These are phyloP conservation scores for Coniferiporia weirii DNA, from an alignment of 1,284 basidiomycete species.

Conservation along the genomic window DNA sequence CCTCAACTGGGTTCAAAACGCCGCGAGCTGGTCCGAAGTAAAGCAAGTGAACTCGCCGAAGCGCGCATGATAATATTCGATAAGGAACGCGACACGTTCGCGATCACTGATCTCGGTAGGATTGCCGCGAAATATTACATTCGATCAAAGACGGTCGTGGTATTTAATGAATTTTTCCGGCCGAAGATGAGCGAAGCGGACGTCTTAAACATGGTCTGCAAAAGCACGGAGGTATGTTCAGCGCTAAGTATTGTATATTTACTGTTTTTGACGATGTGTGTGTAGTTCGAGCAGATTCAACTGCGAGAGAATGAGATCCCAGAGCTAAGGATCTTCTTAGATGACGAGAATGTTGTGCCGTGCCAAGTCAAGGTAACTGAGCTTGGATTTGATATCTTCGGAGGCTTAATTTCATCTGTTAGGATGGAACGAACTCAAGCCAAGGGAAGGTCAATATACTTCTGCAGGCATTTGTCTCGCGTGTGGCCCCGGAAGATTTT, in stretches of 20 bases:
- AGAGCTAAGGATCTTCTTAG: constrained; percentile 75
- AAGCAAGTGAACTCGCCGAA: constrained; percentile 69
- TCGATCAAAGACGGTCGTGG: constrained; percentile 79
- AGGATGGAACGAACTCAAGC: constrained; percentile 76
- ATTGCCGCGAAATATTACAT: constrained; percentile 98
- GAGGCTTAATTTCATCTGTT: constrained; percentile 10
- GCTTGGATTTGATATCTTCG: not conserved
- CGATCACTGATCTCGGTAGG: constrained; percentile 83
- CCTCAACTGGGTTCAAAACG: constrained; percentile 75
- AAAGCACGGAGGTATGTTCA: constrained; percentile 77
- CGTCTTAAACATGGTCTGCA: constrained; percentile 79
- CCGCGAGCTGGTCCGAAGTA: constrained; percentile 63
- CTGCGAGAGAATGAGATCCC: constrained; percentile 85
- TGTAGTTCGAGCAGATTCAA: constrained; percentile 91
- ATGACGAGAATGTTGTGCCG: constrained; percentile 48
- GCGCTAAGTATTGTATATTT: not conserved
- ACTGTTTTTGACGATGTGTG: not conserved
- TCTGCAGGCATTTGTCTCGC: constrained; percentile 88
- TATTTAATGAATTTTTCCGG: constrained; percentile 83
- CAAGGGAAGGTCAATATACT: constrained; percentile 95
- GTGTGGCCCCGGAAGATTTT: constrained; percentile 84
- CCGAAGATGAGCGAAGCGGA: constrained; percentile 93
- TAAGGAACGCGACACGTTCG: constrained; percentile 54
- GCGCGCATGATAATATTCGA: constrained; percentile 86
- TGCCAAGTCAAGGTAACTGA: constrained; percentile 69